phyloP scores from a whole-genome alignment of 1,139 yeast species.

The Debaryomyces robertsiae region DNA sequence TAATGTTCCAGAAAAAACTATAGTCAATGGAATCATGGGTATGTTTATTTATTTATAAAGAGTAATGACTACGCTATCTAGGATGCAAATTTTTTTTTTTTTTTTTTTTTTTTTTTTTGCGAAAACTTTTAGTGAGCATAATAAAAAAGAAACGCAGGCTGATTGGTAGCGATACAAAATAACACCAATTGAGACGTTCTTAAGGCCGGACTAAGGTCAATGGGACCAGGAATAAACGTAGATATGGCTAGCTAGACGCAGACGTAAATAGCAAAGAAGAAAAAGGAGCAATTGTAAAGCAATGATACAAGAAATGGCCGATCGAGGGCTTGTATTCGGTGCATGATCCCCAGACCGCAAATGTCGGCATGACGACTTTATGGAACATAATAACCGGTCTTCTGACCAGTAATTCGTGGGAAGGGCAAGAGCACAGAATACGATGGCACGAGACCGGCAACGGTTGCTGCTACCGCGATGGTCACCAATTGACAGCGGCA shows the following conservation, averaged over 20 bases:
- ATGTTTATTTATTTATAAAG: constrained; percentile 6
- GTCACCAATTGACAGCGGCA: no score
- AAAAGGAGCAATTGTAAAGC: no score
- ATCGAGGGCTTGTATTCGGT: not conserved
- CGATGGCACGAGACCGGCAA: no score
- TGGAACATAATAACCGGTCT: no score
- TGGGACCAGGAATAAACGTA: not conserved
- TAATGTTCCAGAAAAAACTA: no score
- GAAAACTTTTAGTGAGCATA: constrained; percentile 2
- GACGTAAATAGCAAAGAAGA: not conserved
- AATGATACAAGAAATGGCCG: not conserved
- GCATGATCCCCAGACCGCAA: constrained; percentile 1
- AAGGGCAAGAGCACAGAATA: no score
- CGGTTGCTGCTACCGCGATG: no score
- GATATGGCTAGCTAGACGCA: not conserved
- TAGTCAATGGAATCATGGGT: not conserved
- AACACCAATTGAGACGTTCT: constrained; percentile 1
- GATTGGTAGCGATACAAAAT: not conserved
- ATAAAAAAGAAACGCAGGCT: constrained; percentile 8
- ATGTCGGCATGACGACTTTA: no score
- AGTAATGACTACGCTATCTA: constrained; percentile 7
- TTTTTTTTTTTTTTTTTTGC: constrained; percentile 7
- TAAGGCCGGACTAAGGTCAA: not conserved
- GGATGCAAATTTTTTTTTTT: constrained; percentile 7
- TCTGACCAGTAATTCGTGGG: no score